Evolutionary conservation across 140 eudicot species (phyloP).

Genomic region (Senecio squalidus): DNA sequence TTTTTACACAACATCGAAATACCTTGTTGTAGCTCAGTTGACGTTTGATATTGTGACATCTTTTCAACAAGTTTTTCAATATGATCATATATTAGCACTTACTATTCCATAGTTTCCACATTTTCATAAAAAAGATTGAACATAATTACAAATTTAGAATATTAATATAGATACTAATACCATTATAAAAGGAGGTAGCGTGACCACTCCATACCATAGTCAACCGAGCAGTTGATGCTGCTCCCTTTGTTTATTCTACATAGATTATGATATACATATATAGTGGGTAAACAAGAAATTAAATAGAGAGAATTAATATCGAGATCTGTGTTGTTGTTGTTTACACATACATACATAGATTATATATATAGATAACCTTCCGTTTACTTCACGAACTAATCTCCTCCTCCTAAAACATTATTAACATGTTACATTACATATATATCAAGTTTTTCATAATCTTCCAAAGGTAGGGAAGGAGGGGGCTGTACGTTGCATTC

Average conservation of each 20-base stretch:
- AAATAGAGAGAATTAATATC: slow-evolving; percentile 10
- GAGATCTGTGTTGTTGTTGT: slow-evolving; percentile 29
- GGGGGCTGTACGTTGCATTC: not conserved
- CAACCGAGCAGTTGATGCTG: slow-evolving; percentile 27
- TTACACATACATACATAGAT: not conserved
- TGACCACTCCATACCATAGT: too few species aligned
- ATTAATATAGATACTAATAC: too few species aligned
- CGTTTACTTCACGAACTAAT: slow-evolving; percentile 30
- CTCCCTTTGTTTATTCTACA: slow-evolving; percentile 21
- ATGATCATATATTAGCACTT: too few species aligned
- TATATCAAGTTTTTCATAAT: not conserved
- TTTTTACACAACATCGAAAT: too few species aligned
- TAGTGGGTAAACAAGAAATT: not conserved
- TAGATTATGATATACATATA: not conserved
- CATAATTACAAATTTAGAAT: too few species aligned
- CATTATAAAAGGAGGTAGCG: too few species aligned
- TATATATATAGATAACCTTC: slow-evolving; percentile 16
- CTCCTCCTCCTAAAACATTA: slow-evolving; percentile 4
- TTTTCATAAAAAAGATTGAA: too few species aligned
- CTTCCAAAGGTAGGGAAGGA: not conserved
- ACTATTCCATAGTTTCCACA: too few species aligned
- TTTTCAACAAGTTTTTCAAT: too few species aligned
- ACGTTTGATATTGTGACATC: too few species aligned
- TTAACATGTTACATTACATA: too few species aligned
- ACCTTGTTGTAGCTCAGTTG: too few species aligned